phyloP scores from a whole-genome alignment of 2,329 filamentous ascomycete species.

The Talaromyces sp. region DNA sequence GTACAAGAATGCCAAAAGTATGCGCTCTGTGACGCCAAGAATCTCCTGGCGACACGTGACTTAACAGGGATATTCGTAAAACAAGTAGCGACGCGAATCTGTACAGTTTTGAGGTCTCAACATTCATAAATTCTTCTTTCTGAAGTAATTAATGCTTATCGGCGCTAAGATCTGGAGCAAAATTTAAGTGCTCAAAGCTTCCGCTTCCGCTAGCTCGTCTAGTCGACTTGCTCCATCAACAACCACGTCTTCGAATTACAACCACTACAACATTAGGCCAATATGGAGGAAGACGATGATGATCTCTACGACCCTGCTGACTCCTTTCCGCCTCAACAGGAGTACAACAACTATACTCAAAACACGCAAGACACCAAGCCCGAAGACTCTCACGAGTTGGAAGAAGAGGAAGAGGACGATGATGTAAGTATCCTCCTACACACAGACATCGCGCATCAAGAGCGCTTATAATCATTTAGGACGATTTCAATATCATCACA shows the following conservation, averaged over 20 bases:
- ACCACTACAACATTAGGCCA: slow-evolving; percentile 16
- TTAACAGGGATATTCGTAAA: not conserved
- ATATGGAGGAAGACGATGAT: slow-evolving; percentile 48
- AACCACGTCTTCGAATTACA: slow-evolving; percentile 8
- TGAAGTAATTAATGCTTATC: slow-evolving; percentile 2
- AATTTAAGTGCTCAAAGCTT: slow-evolving; percentile 15
- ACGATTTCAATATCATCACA: slow-evolving; percentile 50
- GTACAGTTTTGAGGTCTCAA: not conserved
- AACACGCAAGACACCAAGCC: slow-evolving; percentile 34
- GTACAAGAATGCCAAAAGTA: not conserved
- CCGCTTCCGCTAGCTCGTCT: slow-evolving; percentile 7
- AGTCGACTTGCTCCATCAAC: slow-evolving; percentile 1
- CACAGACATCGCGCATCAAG: not conserved
- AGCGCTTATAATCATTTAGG: slow-evolving; percentile 30
- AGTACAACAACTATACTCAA: slow-evolving; percentile 28
- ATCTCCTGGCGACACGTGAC: slow-evolving; percentile 1
- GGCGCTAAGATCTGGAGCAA: slow-evolving; percentile 16
- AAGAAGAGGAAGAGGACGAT: slow-evolving; percentile 39
- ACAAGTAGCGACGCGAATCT: not conserved
- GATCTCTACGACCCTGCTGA: slow-evolving; percentile 46
- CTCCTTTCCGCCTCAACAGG: slow-evolving; percentile 30
- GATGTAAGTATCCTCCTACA: slow-evolving; percentile 19
- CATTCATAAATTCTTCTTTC: not conserved
- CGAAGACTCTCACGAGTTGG: slow-evolving; percentile 41
- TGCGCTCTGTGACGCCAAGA: not conserved